Conservation (phyloP, 1,139 yeast genomes). For the Magnusiomyces paraingens region DNA sequence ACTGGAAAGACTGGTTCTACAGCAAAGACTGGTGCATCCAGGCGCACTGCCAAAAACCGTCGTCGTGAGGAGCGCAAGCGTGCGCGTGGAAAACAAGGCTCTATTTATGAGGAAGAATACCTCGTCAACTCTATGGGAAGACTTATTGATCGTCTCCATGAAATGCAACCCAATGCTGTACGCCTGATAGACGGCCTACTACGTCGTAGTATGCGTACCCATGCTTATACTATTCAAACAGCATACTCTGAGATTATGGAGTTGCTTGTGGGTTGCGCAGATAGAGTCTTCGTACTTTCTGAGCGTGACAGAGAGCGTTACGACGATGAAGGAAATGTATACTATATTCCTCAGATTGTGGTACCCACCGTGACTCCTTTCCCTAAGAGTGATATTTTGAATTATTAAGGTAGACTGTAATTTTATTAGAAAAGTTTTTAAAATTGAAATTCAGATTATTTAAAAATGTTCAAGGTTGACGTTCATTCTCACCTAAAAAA, state of each 20-base stretch:
- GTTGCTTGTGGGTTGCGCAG: constrained; percentile 51
- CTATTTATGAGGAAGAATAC: constrained; percentile 95
- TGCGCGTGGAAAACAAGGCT: constrained; percentile 96
- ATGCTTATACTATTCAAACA: constrained; percentile 76
- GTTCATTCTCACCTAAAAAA: too few species aligned
- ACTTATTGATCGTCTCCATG: constrained; percentile 71
- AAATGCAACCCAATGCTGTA: constrained; percentile 67
- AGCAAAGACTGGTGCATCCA: constrained; percentile 92
- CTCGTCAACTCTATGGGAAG: constrained; percentile 83
- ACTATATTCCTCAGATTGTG: constrained; percentile 29
- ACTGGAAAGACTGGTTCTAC: constrained; percentile 95
- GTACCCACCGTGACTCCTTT: constrained; percentile 22
- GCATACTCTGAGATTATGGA: constrained; percentile 53
- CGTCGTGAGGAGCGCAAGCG: constrained; percentile 94
- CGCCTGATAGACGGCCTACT: constrained; percentile 68
- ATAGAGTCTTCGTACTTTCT: constrained; percentile 64
- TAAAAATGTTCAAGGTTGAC: too few species aligned
- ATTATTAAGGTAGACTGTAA: constrained; percentile 4
- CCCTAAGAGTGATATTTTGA: constrained; percentile 11
- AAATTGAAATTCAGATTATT: too few species aligned
- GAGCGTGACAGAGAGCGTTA: constrained; percentile 83
- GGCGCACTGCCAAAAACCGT: constrained; percentile 83
- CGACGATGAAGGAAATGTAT: constrained; percentile 82
- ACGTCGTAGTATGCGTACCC: constrained; percentile 64
- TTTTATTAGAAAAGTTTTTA: not conserved